A percentile compares a stretch with the other conserved stretches of the same genome.
These are phyloP conservation scores for Blastobotrys indianensis DNA, from an alignment of 1,139 yeast genomes.

Conservation along the genomic window DNA sequence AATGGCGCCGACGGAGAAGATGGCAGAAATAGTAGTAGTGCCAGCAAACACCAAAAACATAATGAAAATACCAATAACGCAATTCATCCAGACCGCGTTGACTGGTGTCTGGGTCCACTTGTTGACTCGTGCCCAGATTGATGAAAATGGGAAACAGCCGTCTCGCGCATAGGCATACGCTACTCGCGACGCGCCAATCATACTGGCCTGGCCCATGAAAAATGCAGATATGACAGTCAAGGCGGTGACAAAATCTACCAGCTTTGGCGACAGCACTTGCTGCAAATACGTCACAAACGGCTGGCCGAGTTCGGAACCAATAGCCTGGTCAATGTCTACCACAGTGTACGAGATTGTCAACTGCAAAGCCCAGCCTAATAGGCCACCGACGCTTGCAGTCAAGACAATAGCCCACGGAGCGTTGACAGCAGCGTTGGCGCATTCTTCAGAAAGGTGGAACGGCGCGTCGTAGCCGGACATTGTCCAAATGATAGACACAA, in stretches of 20 bases:
- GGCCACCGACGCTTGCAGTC: slow-evolving; percentile 58
- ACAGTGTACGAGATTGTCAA: slow-evolving; percentile 61
- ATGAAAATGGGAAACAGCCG: slow-evolving; percentile 59
- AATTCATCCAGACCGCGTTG: slow-evolving; percentile 63
- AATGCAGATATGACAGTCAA: slow-evolving; percentile 55
- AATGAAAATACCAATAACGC: slow-evolving; percentile 50
- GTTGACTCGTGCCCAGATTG: slow-evolving; percentile 50
- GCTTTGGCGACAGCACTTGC: slow-evolving; percentile 44
- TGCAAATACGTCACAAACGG: slow-evolving; percentile 56
- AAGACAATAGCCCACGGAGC: slow-evolving; percentile 63
- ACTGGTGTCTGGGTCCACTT: slow-evolving; percentile 58
- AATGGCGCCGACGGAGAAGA: slow-evolving; percentile 72
- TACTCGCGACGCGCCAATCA: slow-evolving; percentile 66
- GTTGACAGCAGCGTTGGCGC: slow-evolving; percentile 58
- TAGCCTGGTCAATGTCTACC: slow-evolving; percentile 47
- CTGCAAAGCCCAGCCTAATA: slow-evolving; percentile 58
- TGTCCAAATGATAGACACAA: slow-evolving; percentile 67
- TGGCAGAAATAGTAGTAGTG: slow-evolving; percentile 63
- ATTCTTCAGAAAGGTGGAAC: slow-evolving; percentile 67
- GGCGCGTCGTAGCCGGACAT: slow-evolving; percentile 76
- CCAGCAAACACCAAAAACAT: slow-evolving; percentile 62
- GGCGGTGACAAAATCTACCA: slow-evolving; percentile 52
- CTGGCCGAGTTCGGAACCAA: slow-evolving; percentile 54
- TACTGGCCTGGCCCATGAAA: slow-evolving; percentile 65
- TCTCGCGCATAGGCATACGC: slow-evolving; percentile 67